Evolutionary conservation across 2,329 filamentous ascomycete species (phyloP), one percentile per base, ranked within the genome.

Genomic region (Curvularia hawaiiensis): DNA sequence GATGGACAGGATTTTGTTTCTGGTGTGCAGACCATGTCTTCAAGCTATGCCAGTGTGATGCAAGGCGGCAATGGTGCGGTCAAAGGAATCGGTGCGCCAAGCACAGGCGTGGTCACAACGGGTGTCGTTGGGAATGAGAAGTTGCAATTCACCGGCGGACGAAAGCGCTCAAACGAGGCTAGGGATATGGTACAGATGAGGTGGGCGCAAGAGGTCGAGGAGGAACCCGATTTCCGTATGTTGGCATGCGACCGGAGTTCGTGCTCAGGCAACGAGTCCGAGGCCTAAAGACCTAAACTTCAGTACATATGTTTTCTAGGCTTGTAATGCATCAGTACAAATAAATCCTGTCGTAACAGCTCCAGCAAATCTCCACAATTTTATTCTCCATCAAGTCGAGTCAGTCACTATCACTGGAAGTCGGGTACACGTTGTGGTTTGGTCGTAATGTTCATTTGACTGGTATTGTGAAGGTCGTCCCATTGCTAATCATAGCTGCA

Each of bases 11-110:
- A 73, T 10, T 87, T 86, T 61, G 79, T 81, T 10, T 79, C 76
- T n/a, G 84, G 84, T 11, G 80, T 86, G 31, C 84, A 86, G 75
- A 75, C 84, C n/a, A 80, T 86, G 75, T 75, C 81, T 9, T 75
- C 82, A 30, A 83, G 79, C 61, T 87, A 80, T 68, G 77, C 78
- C 3, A 80, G 79, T 52, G 77, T 86, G 16, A 80, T 86, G 73
- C 82, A 82, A 62, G 81, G 82, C 33, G 83, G 82, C 0, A 76
- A 79, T 52, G 84, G 84, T 2, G 62, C 76, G 43, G 79, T 86
- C 3, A 62, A 71, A 10, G 83, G 83, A 0, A 79, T 86, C 28
- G 73, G 73, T 12, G 69, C 72, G 30, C 73, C 73, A 31, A 73
- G 70, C 40, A 70, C 56, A 28, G 79, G 78, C 1, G 79, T 82